Evolutionary conservation across 305 asterid species (phyloP).

Genomic region (Caryopteris hybrid): DNA sequence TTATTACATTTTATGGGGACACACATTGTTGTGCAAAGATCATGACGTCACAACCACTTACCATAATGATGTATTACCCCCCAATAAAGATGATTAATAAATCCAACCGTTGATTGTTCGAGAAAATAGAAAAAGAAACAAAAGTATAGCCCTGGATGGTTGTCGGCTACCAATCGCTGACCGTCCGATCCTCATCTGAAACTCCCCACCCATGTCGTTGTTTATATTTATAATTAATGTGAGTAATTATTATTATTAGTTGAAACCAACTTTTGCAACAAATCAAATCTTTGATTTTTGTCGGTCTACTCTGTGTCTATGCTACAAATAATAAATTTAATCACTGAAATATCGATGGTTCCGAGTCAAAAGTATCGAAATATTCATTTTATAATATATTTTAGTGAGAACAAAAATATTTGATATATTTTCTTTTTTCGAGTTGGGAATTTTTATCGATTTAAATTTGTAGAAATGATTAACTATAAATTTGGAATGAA

Average conservation of each 20-base stretch:
- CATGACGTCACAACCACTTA: constrained; percentile 14
- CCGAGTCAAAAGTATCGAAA: no score
- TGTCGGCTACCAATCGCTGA: constrained; percentile 29
- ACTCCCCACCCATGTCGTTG: not conserved
- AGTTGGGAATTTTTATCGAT: no score
- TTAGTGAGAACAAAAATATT: no score
- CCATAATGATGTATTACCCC: constrained; percentile 10
- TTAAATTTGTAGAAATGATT: no score
- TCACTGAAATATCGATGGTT: no score
- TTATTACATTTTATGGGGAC: no score
- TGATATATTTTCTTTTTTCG: no score
- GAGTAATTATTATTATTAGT: constrained; percentile 20
- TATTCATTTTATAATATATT: no score
- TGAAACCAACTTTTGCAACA: constrained; percentile 22
- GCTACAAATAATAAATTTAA: no score
- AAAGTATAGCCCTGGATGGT: constrained; percentile 12
- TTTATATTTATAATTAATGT: constrained; percentile 10
- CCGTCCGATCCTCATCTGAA: constrained; percentile 22
- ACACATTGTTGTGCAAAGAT: not conserved
- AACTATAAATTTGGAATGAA: no score
- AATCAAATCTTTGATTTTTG: constrained; percentile 24
- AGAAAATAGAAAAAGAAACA: not conserved
- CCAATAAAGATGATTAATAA: no score
- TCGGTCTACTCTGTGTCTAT: not conserved
- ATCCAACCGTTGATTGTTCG: no score